Evolutionary conservation across 192 early-diverging fungal species (phyloP), one percentile per base, ranked within the genome.

Genomic region (Backusella macrospora): DNA sequence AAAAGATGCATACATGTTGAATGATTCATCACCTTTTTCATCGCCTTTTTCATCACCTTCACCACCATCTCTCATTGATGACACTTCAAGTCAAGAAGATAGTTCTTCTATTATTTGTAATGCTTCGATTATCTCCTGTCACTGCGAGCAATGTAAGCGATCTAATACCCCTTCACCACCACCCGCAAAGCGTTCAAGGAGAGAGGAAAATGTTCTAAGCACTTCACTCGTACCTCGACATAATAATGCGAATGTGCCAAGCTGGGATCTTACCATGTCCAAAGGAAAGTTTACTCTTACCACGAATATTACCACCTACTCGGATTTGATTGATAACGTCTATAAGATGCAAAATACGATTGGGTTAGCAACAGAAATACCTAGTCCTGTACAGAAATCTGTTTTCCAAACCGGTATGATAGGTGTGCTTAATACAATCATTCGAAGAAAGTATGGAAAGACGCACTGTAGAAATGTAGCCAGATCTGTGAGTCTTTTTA

Each of bases 401-500:
- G 29, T 37, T 4, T n/a, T 40, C 15, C 72, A 39, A 0, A 65
- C 29, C 10, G 16, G 23, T 8, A 21, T 73, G n/a, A 37, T 73
- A 7, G 16, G 42, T 15, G 23, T 73, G 40, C 62, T 73, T 2
- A 42, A 47, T 7, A 46, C 43, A 43, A 44, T 73, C 12, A 43
- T 73, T 37, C n/a, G 38, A 45, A 63, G 64, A 64, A 29, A 62
- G 13, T 73, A 73, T 23, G 55, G 55, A n/a, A 73, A 65, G 34
- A 46, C 72, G 5, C 62, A 47, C 37, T 62, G 52, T n/a, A 45
- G 37, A 37, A 73, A 37, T 38, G 43, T 65, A 0, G 39, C 45
- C 3, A 52, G n/a, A 29, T 38, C 34, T 3, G 7, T 65, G 2
- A 62, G 43, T 23, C 29, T 73, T 3, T 46, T 64, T 23, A 65